Conservation (phyloP, 1,139 yeast genomes). For the Taiozyma sp. region DNA sequence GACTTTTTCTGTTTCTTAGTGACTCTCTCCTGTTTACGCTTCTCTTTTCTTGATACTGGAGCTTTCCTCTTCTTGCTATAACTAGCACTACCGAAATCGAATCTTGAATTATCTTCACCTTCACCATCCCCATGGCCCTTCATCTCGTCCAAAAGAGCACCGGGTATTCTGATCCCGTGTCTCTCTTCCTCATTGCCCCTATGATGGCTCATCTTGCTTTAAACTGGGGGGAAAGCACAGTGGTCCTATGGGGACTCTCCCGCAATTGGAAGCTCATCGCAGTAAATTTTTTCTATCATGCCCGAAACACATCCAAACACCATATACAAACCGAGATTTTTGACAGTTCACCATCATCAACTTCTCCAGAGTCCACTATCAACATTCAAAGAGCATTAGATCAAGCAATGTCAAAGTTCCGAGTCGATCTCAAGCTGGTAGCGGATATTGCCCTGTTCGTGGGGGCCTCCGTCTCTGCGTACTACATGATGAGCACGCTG, state of each 20-base stretch:
- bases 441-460: constrained; percentile 68
- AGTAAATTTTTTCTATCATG: constrained; percentile 1
- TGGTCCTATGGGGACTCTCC: background rate
- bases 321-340: background rate
- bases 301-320: background rate
- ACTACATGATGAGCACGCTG: constrained; percentile 59
- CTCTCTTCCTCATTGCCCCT: constrained; percentile 10
- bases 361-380: background rate
- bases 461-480: constrained; percentile 80
- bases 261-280: background rate
- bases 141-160: constrained; percentile 58
- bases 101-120: constrained; percentile 31
- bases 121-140: constrained; percentile 37
- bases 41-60: constrained; percentile 44
- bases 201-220: background rate
- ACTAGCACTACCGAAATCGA: constrained; percentile 13
- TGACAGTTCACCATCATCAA: background rate
- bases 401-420: constrained; percentile 16
- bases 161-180: constrained; percentile 65
- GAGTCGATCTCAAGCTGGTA: constrained; percentile 20
- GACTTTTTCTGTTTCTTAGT: constrained; percentile 40
- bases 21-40: constrained; percentile 49
- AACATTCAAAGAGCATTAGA: background rate
- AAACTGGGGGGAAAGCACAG: background rate
- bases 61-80: constrained; percentile 30